Base-by-base conservation (phyloP, 495 filamentous ascomycete genomes). In the Penicillium bialowiezense region DNA sequence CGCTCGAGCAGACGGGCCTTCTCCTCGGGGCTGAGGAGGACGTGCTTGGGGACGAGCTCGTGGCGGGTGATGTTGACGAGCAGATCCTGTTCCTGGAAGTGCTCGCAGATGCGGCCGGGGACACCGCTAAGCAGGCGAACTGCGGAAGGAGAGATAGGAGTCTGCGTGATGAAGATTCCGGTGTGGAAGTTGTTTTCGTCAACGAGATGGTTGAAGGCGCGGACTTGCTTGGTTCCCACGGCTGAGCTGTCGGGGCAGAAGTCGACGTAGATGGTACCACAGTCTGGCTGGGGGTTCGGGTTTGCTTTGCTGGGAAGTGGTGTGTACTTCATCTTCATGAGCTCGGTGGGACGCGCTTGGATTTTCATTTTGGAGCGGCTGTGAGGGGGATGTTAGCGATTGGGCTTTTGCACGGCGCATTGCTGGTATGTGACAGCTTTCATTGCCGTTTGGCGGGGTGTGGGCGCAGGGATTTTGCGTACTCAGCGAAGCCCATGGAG, bases 1-100 rank as follows among this genome's bases (percentile, higher is more conserved):
- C 93, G 77, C 69, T 89, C 80, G 48, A 98, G 71, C 56, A 98
- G 71, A 31, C 81, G 79, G 45, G 67, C 75, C 79, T 96, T 96
- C 78, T 98, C 95, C 60, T 93, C 90, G 34, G 83, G 79, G 62
- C 87, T 92, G 34, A 98, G 79, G 41, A 97, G 73, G 15, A 96
- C 83, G 64, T 98, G 93, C 63, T 88, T 92, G 23, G 93, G 93
- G 14, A 98, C 93, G 13, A 98, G 82, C 71, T 97, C 91, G 73
- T 98, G 93, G 62, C 90, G 90, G 19, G 92, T 97, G 68, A 98
- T 98, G 70, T 98, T 98, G 63, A 97, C 91, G 37, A 98, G 78
- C 60, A 98, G 71, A 71, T 98, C 91, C 71, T 90, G 85, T 73
- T 98, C 95, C 50, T 91, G 77, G 78, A 97, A 98, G 58, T 87